phyloP scores from a whole-genome alignment of 441 rosid species.

The Iberis amara region DNA sequence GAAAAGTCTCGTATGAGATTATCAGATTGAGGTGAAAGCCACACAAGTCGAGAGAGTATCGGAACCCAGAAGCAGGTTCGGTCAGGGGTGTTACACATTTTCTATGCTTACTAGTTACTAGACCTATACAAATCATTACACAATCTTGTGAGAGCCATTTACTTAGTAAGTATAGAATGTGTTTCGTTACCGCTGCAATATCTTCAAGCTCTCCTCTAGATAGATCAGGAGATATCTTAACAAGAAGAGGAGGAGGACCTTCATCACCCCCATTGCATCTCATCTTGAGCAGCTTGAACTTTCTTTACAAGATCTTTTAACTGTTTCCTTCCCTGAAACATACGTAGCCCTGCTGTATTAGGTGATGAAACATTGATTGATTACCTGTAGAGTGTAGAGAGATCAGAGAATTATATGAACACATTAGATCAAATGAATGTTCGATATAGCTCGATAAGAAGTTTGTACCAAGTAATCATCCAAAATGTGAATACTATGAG shows the following conservation, averaged over 20 bases:
- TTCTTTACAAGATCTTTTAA: constrained; percentile 90
- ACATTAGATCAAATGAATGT: not conserved
- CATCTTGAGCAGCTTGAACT: constrained; percentile 98
- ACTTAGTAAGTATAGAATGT: constrained; percentile 5
- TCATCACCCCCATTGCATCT: constrained; percentile 99
- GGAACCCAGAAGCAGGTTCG: too few relatives aligned
- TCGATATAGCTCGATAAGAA: not conserved
- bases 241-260: constrained; percentile 94
- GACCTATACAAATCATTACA: constrained; percentile 50
- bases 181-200: constrained; percentile 69
- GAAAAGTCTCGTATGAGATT: too few relatives aligned
- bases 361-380: constrained; percentile 96
- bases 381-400: constrained; percentile 49
- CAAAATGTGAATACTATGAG: constrained; percentile 8
- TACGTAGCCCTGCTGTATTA: constrained; percentile 87
- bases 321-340: constrained; percentile 93
- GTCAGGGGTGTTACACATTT: too few relatives aligned
- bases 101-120: too few relatives aligned
- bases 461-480: constrained; percentile 73
- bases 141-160: constrained; percentile 29
- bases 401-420: not conserved
- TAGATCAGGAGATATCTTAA: constrained; percentile 95
- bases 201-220: constrained; percentile 93
- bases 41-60: too few relatives aligned
- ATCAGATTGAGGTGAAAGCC: too few relatives aligned